Evolutionary conservation across 805 yeast species (phyloP).

Genomic region (Saturnispora diversa): DNA sequence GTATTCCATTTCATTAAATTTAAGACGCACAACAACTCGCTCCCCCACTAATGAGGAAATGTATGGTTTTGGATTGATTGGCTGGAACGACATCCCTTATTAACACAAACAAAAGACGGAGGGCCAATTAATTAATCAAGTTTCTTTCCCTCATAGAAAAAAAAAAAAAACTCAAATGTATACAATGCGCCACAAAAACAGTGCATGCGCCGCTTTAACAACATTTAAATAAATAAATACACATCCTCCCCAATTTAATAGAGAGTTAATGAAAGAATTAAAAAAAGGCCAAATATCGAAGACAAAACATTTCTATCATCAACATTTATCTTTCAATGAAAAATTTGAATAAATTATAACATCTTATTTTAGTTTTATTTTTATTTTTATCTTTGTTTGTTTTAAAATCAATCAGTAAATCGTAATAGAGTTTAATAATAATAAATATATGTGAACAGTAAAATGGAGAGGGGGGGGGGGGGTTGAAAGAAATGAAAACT

Average conservation of each 20-base stretch:
- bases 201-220: too few relatives aligned
- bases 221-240: too few relatives aligned
- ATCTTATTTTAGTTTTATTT: not conserved
- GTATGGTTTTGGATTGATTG: conserved; percentile 87
- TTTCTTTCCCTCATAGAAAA: too few relatives aligned
- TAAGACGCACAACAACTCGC: conserved; percentile 67
- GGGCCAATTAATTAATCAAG: too few relatives aligned
- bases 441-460: conserved; percentile 5
- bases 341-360: not conserved
- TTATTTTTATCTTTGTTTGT: not conserved
- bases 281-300: too few relatives aligned
- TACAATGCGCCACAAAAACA: not conserved
- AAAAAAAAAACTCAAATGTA: not conserved
- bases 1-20: conserved; percentile 88
- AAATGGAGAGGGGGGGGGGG: not conserved
- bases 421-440: conserved; percentile 3
- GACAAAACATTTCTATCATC: too few relatives aligned
- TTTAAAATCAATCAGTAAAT: not conserved
- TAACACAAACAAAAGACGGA: too few relatives aligned
- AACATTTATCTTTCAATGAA: too few relatives aligned
- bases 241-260: too few relatives aligned
- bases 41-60: conserved; percentile 66
- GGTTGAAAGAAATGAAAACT: too few relatives aligned
- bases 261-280: too few relatives aligned
- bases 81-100: conserved; percentile 47